Conservation (phyloP, 371 early-diverging fungal species). For the Rhizopus stolonifer region DNA sequence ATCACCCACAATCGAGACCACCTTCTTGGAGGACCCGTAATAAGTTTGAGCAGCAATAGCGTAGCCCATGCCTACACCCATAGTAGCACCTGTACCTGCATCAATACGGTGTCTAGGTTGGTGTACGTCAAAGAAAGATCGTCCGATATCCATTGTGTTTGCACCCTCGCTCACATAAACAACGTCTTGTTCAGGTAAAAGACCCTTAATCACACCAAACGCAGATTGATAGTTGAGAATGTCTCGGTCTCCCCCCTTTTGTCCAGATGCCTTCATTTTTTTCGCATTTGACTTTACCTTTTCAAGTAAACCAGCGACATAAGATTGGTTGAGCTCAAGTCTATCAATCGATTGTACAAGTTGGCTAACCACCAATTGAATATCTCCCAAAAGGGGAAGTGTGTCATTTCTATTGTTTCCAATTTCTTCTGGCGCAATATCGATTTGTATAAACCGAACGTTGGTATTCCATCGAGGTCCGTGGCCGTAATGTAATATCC, state of each 20-base stretch:
- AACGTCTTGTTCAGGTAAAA: constrained; percentile 39
- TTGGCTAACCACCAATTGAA: constrained; percentile 53
- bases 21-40: constrained; percentile 45
- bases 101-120: constrained; percentile 72
- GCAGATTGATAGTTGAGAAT: constrained; percentile 73
- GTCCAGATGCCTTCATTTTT: constrained; percentile 28
- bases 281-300: constrained; percentile 50
- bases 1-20: constrained; percentile 77
- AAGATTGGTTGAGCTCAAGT: constrained; percentile 10
- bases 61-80: constrained; percentile 85
- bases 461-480: constrained; percentile 55
- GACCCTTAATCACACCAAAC: constrained; percentile 60
- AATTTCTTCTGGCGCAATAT: constrained; percentile 69
- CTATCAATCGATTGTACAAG: constrained; percentile 30
- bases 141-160: constrained; percentile 85
- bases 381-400: constrained; percentile 65
- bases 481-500: constrained; percentile 80
- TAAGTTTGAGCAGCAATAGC: constrained; percentile 73
- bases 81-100: constrained; percentile 77
- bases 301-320: constrained; percentile 30
- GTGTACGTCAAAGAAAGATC: constrained; percentile 67
- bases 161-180: constrained; percentile 80
- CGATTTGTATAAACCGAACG: constrained; percentile 72
- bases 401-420: constrained; percentile 53
- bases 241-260: constrained; percentile 35